phyloP scores from a whole-genome alignment of 2,329 filamentous ascomycete species.

The Arthrobotrys conoides region DNA sequence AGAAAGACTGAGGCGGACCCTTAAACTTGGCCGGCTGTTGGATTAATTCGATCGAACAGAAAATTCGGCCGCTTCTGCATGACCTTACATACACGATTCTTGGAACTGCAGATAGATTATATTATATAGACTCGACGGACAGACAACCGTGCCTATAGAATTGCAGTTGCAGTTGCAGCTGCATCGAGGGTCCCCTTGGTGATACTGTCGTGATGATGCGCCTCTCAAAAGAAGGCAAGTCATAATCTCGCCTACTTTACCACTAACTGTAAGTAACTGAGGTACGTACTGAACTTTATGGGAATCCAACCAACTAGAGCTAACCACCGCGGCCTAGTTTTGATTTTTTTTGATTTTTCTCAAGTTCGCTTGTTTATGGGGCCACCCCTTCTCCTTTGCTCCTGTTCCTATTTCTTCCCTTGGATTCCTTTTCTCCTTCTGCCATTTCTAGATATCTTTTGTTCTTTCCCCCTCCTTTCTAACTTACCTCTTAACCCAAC shows the following conservation, averaged over 20 bases:
- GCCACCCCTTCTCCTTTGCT: constrained; percentile 55
- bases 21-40: constrained; percentile 51
- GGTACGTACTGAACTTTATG: constrained; percentile 41
- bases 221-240: constrained; percentile 59
- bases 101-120: constrained; percentile 31
- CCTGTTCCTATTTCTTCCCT: constrained; percentile 60
- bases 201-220: constrained; percentile 52
- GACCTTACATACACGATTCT: constrained; percentile 53
- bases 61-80: constrained; percentile 60
- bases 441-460: constrained; percentile 57
- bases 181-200: constrained; percentile 55
- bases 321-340: constrained; percentile 60
- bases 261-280: constrained; percentile 19
- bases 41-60: constrained; percentile 39
- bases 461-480: constrained; percentile 61
- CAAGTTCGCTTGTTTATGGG: constrained; percentile 55
- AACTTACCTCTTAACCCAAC: constrained; percentile 59
- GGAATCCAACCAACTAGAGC: constrained; percentile 58
- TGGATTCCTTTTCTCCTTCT: constrained; percentile 61
- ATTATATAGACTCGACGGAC: constrained; percentile 24
- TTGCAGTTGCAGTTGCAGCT: constrained; percentile 41
- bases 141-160: constrained; percentile 38
- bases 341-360: constrained; percentile 24
- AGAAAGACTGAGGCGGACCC: constrained; percentile 52
- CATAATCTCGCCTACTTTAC: constrained; percentile 61